These are phyloP conservation scores for Boletus patriciae DNA, from an alignment of 768 basidiomycete genomes.

Conservation along the genomic window DNA sequence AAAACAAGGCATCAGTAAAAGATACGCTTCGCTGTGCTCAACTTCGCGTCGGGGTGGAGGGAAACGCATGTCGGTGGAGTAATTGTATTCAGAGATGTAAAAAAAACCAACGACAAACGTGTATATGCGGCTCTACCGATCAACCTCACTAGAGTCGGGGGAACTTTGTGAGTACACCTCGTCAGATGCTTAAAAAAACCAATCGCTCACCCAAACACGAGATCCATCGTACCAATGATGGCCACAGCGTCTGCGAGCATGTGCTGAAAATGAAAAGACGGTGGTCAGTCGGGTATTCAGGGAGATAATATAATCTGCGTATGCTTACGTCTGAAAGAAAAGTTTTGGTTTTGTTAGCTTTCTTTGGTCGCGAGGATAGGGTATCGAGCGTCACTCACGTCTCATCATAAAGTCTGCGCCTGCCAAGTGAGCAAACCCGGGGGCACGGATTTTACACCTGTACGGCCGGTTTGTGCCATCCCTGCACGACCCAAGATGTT, in stretches of 20 bases:
- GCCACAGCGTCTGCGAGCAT: slow-evolving; percentile 94
- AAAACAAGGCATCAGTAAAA: too few species aligned
- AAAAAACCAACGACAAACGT: slow-evolving; percentile 4
- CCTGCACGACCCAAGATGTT: slow-evolving; percentile 36
- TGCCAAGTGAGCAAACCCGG: slow-evolving; percentile 93
- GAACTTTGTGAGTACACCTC: background rate
- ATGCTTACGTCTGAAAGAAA: slow-evolving; percentile 39
- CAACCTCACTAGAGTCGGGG: slow-evolving; percentile 27
- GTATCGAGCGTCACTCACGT: slow-evolving; percentile 49
- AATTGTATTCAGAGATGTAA: slow-evolving; percentile 7
- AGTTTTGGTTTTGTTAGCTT: slow-evolving; percentile 7
- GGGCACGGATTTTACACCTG: slow-evolving; percentile 95
- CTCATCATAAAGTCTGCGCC: slow-evolving; percentile 99
- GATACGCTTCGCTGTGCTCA: too few species aligned
- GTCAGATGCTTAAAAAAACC: background rate
- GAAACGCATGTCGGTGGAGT: background rate
- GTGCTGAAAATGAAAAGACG: slow-evolving; percentile 55
- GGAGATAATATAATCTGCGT: background rate
- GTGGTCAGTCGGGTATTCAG: slow-evolving; percentile 12
- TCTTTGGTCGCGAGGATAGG: background rate
- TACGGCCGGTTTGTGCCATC: slow-evolving; percentile 97
- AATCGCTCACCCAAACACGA: slow-evolving; percentile 85
- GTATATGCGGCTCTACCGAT: slow-evolving; percentile 26
- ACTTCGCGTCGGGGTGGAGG: background rate
- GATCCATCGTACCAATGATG: slow-evolving; percentile 98